phyloP scores from a whole-genome alignment of 164 flowering plant species.

The Piper betle region DNA sequence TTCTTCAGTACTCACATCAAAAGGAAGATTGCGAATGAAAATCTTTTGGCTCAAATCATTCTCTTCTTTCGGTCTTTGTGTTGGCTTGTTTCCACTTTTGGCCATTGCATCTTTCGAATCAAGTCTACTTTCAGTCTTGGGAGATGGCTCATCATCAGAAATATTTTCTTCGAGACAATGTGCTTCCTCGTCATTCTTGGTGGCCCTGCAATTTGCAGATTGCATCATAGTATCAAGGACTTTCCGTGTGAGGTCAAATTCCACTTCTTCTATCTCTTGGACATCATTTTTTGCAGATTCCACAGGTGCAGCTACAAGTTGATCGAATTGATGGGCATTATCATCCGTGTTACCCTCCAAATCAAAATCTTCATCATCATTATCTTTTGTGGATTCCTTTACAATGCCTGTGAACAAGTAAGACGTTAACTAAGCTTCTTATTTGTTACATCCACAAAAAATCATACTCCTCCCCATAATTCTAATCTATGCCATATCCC shows the following conservation, averaged over 20 bases:
- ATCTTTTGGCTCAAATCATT: constrained; percentile 53
- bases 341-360: constrained; percentile 29
- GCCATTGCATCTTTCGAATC: constrained; percentile 13
- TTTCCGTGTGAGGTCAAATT: constrained; percentile 56
- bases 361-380: constrained; percentile 29
- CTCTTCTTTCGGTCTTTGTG: constrained; percentile 19
- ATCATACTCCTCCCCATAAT: neutral
- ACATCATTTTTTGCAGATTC: constrained; percentile 15
- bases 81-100: constrained; percentile 16
- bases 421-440: neutral
- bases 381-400: constrained; percentile 22
- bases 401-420: constrained; percentile 4
- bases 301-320: constrained; percentile 11
- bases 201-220: constrained; percentile 16
- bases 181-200: constrained; percentile 10
- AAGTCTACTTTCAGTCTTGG: constrained; percentile 12
- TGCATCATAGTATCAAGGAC: constrained; percentile 57
- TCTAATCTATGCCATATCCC: too few relatives aligned
- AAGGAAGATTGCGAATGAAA: constrained; percentile 80
- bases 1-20: constrained; percentile 60
- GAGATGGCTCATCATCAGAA: constrained; percentile 2
- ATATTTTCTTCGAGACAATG: constrained; percentile 4
- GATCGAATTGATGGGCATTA: constrained; percentile 8
- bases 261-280: constrained; percentile 38
- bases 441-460: too few relatives aligned